phyloP scores from a whole-genome alignment of 2,329 filamentous ascomycete species.

The Exophiala viscosa region DNA sequence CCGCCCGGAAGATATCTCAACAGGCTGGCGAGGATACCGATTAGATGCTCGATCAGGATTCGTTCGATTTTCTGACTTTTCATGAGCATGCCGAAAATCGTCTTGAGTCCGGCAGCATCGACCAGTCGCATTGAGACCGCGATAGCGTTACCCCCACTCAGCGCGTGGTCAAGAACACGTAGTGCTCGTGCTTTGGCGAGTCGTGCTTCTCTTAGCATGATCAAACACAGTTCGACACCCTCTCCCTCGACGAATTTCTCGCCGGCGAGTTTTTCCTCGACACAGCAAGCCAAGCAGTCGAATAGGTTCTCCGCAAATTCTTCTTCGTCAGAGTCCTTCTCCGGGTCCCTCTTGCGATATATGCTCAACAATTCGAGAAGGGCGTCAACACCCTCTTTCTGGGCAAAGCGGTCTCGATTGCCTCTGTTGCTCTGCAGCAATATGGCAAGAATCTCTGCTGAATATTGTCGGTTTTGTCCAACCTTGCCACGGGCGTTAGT shows the following conservation, averaged over 20 bases:
- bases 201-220: conserved; percentile 88
- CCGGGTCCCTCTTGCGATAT: conserved; percentile 82
- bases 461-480: conserved; percentile 91
- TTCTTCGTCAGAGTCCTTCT: conserved; percentile 81
- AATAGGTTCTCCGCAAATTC: conserved; percentile 95
- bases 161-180: conserved; percentile 78
- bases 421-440: conserved; percentile 58
- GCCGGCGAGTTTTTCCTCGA: conserved; percentile 72
- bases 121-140: conserved; percentile 72
- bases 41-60: conserved; percentile 69
- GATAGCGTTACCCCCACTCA: conserved; percentile 55
- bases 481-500: conserved; percentile 47
- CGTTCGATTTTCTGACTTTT: conserved; percentile 50
- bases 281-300: conserved; percentile 75
- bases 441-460: conserved; percentile 86
- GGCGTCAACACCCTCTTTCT: conserved; percentile 68
- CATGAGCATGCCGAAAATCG: conserved; percentile 65
- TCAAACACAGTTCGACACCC: conserved; percentile 82
- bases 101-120: conserved; percentile 79
- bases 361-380: conserved; percentile 78
- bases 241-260: conserved; percentile 80
- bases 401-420: conserved; percentile 27
- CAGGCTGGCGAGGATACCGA: conserved; percentile 80
- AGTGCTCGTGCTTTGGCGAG: conserved; percentile 74
- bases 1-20: conserved; percentile 74